Conservation (phyloP, 257 asterid genomes). For the Ocimum tenuiflorum region DNA sequence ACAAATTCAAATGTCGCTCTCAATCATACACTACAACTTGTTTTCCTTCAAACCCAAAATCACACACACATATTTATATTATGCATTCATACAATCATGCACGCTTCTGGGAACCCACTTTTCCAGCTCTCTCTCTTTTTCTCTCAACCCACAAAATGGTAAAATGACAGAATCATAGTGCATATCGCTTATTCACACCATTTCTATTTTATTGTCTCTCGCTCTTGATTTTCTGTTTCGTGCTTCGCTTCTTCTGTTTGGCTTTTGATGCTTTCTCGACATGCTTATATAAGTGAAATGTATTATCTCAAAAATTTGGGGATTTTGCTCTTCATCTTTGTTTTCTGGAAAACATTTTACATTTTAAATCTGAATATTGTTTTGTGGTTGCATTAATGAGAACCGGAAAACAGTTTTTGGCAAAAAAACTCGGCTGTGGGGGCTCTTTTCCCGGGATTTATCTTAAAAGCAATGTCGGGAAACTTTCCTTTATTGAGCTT, state of each 20-base stretch:
- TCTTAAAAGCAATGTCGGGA: constrained; percentile 36
- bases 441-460: constrained; percentile 35
- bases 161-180: constrained; percentile 15
- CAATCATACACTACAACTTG: no score
- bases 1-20: no score
- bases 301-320: neutral
- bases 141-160: constrained; percentile 15
- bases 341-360: constrained; percentile 18
- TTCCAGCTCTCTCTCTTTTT: constrained; percentile 10
- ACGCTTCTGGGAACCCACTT: constrained; percentile 41
- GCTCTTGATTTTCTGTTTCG: constrained; percentile 16
- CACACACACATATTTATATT: neutral
- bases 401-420: constrained; percentile 17
- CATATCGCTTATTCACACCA: constrained; percentile 14
- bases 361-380: constrained; percentile 19
- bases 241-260: neutral
- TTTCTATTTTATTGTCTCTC: constrained; percentile 12
- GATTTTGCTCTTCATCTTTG: constrained; percentile 13
- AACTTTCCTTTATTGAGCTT: constrained; percentile 30
- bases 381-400: constrained; percentile 29
- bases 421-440: constrained; percentile 29
- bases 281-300: neutral
- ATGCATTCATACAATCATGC: constrained; percentile 14
- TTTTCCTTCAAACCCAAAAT: neutral
- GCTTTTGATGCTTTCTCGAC: constrained; percentile 27